A percentile compares a stretch with the other conserved stretches of the same genome.
phyloP scores from a whole-genome alignment of 176 grass and related monocot genomes.

The Juncus inflexus region DNA sequence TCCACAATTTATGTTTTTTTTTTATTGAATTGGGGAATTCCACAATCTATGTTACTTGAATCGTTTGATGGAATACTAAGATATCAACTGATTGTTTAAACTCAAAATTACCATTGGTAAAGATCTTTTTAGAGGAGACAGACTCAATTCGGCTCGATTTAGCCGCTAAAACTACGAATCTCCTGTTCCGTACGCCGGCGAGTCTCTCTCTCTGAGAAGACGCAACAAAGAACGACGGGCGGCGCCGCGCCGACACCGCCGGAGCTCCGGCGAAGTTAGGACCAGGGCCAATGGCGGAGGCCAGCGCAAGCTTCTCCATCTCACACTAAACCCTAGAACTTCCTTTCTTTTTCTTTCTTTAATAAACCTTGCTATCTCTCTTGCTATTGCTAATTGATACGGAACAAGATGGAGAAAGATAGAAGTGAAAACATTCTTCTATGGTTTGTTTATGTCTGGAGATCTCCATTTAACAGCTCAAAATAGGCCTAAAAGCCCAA shows the following conservation, averaged over 20 bases:
- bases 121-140: conserved; percentile 3
- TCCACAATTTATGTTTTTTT: neutral
- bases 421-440: neutral
- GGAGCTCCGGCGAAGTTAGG: conserved; percentile 29
- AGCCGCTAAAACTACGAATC: conserved; percentile 17
- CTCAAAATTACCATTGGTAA: conserved; percentile 19
- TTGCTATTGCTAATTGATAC: no score
- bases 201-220: conserved; percentile 14
- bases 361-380: no score
- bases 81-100: no score
- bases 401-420: conserved; percentile 1
- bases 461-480: neutral
- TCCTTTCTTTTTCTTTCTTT: no score
- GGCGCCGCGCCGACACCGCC: conserved; percentile 3
- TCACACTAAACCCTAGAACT: conserved; percentile 29
- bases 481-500: neutral
- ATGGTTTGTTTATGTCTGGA: neutral
- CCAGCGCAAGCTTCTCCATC: conserved; percentile 67
- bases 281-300: conserved; percentile 35
- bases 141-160: conserved; percentile 14
- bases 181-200: neutral
- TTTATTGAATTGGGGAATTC: no score
- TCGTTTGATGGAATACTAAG: no score
- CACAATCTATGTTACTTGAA: no score
- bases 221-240: neutral